Evolutionary conservation across 2,329 filamentous ascomycete species (phyloP).

Genomic region (Fusarium fracticaudum): DNA sequence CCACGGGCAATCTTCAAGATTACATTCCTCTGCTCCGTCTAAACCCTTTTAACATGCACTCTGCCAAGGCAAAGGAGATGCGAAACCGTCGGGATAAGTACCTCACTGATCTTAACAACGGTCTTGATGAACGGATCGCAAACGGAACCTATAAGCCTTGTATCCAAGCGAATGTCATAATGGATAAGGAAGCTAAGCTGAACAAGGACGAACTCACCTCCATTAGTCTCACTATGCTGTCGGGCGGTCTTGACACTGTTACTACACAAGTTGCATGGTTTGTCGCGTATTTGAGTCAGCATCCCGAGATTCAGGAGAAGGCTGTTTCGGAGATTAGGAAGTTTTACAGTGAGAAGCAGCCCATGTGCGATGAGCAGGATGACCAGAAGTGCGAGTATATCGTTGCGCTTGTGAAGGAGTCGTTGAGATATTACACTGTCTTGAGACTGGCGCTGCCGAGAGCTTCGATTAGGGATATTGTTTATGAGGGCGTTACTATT

Average conservation of each 20-base stretch:
- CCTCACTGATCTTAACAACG: constrained; percentile 64
- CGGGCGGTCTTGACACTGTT: constrained; percentile 72
- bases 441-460: constrained; percentile 70
- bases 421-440: constrained; percentile 70
- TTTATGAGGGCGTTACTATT: constrained; percentile 66
- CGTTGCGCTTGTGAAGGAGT: constrained; percentile 70
- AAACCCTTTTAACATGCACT: constrained; percentile 70
- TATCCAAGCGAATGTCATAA: constrained; percentile 73
- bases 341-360: constrained; percentile 60
- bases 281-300: constrained; percentile 66
- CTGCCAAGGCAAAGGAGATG: constrained; percentile 67
- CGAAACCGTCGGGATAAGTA: constrained; percentile 69
- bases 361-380: constrained; percentile 68
- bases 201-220: constrained; percentile 71
- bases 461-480: constrained; percentile 67
- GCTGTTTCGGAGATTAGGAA: constrained; percentile 66
- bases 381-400: constrained; percentile 72
- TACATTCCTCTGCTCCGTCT: constrained; percentile 68
- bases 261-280: constrained; percentile 74
- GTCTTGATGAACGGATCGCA: constrained; percentile 68
- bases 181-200: constrained; percentile 70
- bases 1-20: constrained; percentile 69
- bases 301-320: constrained; percentile 70
- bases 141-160: constrained; percentile 70
- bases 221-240: constrained; percentile 75